Evolutionary conservation across 2,329 filamentous ascomycete species (phyloP).

Genomic region (Ascochyta lentis): DNA sequence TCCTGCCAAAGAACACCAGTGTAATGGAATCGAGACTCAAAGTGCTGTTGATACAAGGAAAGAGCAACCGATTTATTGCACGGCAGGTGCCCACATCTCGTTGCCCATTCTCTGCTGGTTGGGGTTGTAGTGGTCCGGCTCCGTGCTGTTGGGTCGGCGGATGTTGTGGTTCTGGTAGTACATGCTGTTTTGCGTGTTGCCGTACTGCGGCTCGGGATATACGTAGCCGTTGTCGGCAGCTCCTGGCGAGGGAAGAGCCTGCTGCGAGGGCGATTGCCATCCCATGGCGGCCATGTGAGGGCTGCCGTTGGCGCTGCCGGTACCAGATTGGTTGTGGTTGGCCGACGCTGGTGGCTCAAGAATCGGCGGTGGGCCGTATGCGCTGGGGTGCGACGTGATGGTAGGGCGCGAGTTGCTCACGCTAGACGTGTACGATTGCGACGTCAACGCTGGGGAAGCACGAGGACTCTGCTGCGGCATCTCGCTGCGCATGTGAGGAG

Average conservation of each 20-base stretch:
- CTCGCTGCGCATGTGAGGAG: conserved; percentile 80
- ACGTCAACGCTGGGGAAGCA: conserved; percentile 66
- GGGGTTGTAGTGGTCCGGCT: conserved; percentile 61
- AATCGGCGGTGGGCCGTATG: conserved; percentile 82
- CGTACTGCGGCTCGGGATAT: conserved; percentile 76
- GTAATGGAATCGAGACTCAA: conserved; percentile 40
- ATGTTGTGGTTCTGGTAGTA: conserved; percentile 77
- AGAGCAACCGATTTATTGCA: conserved; percentile 44
- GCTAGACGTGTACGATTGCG: conserved; percentile 68
- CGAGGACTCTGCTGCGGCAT: conserved; percentile 74
- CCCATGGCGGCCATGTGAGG: conserved; percentile 83
- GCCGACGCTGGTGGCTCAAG: conserved; percentile 81
- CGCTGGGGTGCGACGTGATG: conserved; percentile 83
- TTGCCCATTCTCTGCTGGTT: conserved; percentile 47
- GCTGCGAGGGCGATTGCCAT: conserved; percentile 86
- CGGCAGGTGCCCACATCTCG: conserved; percentile 52
- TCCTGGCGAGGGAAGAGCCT: conserved; percentile 73
- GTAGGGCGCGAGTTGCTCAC: conserved; percentile 59
- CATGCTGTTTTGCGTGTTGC: conserved; percentile 64
- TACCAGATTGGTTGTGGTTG: conserved; percentile 71
- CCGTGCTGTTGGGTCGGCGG: conserved; percentile 76
- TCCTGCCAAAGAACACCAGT: conserved; percentile 48
- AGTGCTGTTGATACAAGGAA: conserved; percentile 42
- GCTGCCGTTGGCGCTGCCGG: conserved; percentile 74
- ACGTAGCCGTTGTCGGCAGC: conserved; percentile 75